phyloP scores from a whole-genome alignment of 2,329 filamentous ascomycete genomes.

The Paecilomyces dactylethromorphus region DNA sequence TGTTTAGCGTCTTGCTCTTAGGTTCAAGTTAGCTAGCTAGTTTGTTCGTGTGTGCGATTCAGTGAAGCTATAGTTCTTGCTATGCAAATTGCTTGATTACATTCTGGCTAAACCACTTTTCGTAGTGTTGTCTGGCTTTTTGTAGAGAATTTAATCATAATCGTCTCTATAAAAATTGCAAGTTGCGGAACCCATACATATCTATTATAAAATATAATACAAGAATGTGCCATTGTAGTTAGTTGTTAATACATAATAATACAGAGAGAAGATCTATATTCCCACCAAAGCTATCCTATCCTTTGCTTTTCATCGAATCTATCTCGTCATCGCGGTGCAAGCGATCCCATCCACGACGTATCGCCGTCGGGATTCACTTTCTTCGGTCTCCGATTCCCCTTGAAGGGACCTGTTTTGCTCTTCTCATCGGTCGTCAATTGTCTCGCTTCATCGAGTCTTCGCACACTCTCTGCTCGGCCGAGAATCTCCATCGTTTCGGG shows the following conservation, averaged over 20 bases:
- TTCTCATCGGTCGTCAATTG: slow-evolving; percentile 17
- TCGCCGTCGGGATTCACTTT: slow-evolving; percentile 9
- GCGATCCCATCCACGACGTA: slow-evolving; percentile 28
- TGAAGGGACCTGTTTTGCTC: not conserved
- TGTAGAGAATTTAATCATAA: not conserved
- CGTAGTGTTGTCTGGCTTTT: not conserved
- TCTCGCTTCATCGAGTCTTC: slow-evolving; percentile 37
- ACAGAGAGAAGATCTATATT: not conserved
- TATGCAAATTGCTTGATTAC: not conserved
- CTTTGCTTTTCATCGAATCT: not conserved
- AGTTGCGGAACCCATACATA: too few species aligned
- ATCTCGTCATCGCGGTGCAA: slow-evolving; percentile 15
- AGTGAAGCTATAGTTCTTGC: not conserved
- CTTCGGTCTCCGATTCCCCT: not conserved
- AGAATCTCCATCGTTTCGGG: slow-evolving; percentile 50
- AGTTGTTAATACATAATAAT: not conserved
- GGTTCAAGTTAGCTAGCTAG: not conserved
- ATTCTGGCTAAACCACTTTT: not conserved
- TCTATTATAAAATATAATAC: not conserved
- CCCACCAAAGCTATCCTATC: not conserved
- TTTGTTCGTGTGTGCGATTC: not conserved
- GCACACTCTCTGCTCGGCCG: slow-evolving; percentile 46
- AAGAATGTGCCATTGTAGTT: not conserved
- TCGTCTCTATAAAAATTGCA: not conserved
- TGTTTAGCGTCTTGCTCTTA: not conserved